Conservation (phyloP, 2,329 filamentous ascomycete genomes). For the Fusarium sp. region DNA sequence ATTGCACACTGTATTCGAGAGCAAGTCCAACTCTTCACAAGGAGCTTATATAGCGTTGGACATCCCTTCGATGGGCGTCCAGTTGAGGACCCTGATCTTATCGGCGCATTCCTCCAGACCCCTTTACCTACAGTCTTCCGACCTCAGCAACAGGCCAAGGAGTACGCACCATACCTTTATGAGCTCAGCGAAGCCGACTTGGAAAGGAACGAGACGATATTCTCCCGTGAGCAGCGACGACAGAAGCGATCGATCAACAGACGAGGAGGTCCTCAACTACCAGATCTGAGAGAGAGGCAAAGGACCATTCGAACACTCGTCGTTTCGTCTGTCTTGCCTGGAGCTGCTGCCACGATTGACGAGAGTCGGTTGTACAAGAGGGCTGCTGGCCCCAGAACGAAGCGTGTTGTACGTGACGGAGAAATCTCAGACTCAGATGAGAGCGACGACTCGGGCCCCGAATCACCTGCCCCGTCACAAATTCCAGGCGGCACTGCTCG, state of each 20-base stretch:
- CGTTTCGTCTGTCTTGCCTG: slow-evolving; percentile 92
- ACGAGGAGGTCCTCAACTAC: slow-evolving; percentile 89
- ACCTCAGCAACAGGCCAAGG: slow-evolving; percentile 91
- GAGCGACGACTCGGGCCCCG: slow-evolving; percentile 87
- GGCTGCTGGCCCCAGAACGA: slow-evolving; percentile 70
- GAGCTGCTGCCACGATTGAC: slow-evolving; percentile 82
- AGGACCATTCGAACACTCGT: slow-evolving; percentile 92
- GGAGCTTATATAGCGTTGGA: slow-evolving; percentile 91
- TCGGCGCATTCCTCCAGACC: slow-evolving; percentile 85
- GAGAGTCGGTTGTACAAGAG: slow-evolving; percentile 91
- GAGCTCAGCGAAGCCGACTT: slow-evolving; percentile 92
- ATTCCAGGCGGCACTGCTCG: slow-evolving; percentile 81
- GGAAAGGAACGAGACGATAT: slow-evolving; percentile 90
- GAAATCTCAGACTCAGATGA: slow-evolving; percentile 90
- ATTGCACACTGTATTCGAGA: slow-evolving; percentile 98
- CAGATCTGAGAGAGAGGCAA: slow-evolving; percentile 96
- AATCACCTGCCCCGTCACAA: slow-evolving; percentile 84
- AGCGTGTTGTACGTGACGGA: slow-evolving; percentile 70
- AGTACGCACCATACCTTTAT: slow-evolving; percentile 93
- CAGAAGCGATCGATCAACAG: slow-evolving; percentile 97
- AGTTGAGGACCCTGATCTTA: slow-evolving; percentile 90
- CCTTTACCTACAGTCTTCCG: slow-evolving; percentile 87
- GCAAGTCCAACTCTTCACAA: slow-evolving; percentile 93
- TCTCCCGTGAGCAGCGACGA: slow-evolving; percentile 91
- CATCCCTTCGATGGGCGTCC: slow-evolving; percentile 96